phyloP scores from a whole-genome alignment of 768 basidiomycete species.

The Pulveroboletus sp. region DNA sequence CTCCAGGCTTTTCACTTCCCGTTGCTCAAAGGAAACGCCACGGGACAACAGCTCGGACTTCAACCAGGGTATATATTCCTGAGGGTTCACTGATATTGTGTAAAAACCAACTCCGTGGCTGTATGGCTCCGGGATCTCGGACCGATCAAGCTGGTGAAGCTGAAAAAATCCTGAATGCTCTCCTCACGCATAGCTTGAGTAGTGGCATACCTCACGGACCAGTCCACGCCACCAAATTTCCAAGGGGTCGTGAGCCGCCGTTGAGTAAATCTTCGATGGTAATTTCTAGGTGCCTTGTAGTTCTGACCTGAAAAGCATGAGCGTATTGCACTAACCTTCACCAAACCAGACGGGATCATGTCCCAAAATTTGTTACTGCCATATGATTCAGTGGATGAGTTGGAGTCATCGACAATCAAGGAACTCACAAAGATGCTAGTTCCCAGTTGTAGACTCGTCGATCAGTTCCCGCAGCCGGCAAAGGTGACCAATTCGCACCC shows the following conservation, averaged over 20 bases:
- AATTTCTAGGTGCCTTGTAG: constrained; percentile 31
- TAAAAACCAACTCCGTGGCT: constrained; percentile 40
- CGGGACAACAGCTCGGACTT: constrained; percentile 35
- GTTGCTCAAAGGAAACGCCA: constrained; percentile 44
- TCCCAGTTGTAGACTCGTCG: constrained; percentile 38
- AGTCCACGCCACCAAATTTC: constrained; percentile 39
- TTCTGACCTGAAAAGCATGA: neutral
- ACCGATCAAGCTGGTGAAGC: constrained; percentile 32
- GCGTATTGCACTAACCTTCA: constrained; percentile 28
- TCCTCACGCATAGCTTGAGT: neutral
- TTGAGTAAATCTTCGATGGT: constrained; percentile 34
- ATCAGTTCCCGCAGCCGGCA: constrained; percentile 35
- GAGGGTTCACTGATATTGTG: constrained; percentile 49
- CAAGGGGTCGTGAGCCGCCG: constrained; percentile 15
- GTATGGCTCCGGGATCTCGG: constrained; percentile 35
- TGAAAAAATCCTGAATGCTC: constrained; percentile 10
- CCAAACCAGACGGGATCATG: constrained; percentile 42
- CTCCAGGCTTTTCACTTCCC: constrained; percentile 40
- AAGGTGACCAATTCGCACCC: constrained; percentile 48
- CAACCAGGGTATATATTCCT: constrained; percentile 49
- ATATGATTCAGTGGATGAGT: constrained; percentile 4
- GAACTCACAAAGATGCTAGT: constrained; percentile 38
- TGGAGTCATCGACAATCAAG: neutral
- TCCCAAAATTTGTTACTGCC: constrained; percentile 45
- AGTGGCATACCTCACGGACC: constrained; percentile 35